Base-by-base conservation (phyloP, 257 asterid genomes). In the Anisodus tanguticus region DNA sequence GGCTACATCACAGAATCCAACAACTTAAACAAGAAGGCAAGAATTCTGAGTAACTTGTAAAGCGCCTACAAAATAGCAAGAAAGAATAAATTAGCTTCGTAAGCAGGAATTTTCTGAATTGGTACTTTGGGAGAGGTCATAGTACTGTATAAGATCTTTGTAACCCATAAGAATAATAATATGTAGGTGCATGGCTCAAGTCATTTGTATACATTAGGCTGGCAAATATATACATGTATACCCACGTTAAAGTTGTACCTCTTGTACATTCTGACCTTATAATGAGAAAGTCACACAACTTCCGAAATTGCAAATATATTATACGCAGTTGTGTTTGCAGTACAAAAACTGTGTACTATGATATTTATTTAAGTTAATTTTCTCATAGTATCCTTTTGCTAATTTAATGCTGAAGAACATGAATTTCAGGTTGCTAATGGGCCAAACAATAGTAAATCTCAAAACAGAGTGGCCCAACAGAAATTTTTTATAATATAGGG, bases 1-100 rank as follows among this genome's bases (percentile, higher is more conserved):
- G 91, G 83, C 88, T 94, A 80, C 91, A 97, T 60, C 94, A 93
- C 78, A 89, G 99, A 86, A 94, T 95, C 83, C 95, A 88, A 64
- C 92, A 87, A 88, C 97, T 95, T 71, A 91, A 91, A 85, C 90
- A 86, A 37, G 94, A 90, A 72, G 91, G 87, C 13, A 86, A 88
- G 58, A 60, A 11, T 64, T 89, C 91, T 45, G 5, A 88, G 89
- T 22, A 51, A 76, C 47, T 76, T 51, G 63, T 51, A 7, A 51
- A 76, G 63, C 49, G 43, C 43, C 7, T 74, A 10, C 79, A 37
- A 72, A 19, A 72, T 2, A 19, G 11, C 22, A 22, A 51, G 81
- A 76, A 13, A 9, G 17, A 26, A 51, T 49, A 49, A 76, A 2
- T 51, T 13, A 51, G 64, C 2, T 26, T 51, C 10, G 63, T 31